Evolutionary conservation across 169 alveolate species (phyloP).

Genomic region (Perkinsus marinus): DNA sequence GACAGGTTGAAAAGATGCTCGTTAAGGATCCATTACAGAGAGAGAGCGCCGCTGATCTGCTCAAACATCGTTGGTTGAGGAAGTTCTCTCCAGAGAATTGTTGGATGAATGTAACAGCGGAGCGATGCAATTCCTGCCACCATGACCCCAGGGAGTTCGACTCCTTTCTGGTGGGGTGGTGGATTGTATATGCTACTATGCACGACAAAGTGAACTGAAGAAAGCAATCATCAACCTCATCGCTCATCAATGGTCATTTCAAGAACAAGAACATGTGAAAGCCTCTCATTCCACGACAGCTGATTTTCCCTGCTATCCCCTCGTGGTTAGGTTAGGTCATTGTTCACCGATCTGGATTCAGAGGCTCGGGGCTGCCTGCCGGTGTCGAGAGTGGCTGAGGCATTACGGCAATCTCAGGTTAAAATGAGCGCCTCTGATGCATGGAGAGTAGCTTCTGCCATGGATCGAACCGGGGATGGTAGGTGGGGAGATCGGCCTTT

Average conservation of each 20-base stretch:
- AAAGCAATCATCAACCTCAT: slow-evolving; percentile 26
- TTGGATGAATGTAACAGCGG: background rate
- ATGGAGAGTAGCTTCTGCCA: background rate
- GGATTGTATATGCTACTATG: background rate
- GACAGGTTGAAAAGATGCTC: slow-evolving; percentile 24
- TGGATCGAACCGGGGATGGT: too few relatives aligned
- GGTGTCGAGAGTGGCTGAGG: background rate
- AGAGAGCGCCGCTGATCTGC: slow-evolving; percentile 33
- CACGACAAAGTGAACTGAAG: slow-evolving; percentile 18
- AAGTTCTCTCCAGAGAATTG: background rate
- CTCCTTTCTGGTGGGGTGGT: background rate
- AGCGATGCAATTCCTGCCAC: background rate
- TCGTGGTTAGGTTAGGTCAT: background rate
- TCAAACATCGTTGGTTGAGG: slow-evolving; percentile 40
- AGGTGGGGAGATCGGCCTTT: background rate
- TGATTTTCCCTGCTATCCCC: too few relatives aligned
- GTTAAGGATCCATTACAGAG: slow-evolving; percentile 38
- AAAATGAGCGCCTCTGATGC: background rate
- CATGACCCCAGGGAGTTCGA: background rate
- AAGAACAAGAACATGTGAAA: background rate
- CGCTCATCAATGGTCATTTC: slow-evolving; percentile 14
- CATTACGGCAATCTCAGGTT: background rate
- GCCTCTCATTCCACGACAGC: too few relatives aligned
- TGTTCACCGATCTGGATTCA: background rate
- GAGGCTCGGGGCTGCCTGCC: background rate